phyloP scores from a whole-genome alignment of 2,329 filamentous ascomycete genomes.

The Mycosphaerella sp. region DNA sequence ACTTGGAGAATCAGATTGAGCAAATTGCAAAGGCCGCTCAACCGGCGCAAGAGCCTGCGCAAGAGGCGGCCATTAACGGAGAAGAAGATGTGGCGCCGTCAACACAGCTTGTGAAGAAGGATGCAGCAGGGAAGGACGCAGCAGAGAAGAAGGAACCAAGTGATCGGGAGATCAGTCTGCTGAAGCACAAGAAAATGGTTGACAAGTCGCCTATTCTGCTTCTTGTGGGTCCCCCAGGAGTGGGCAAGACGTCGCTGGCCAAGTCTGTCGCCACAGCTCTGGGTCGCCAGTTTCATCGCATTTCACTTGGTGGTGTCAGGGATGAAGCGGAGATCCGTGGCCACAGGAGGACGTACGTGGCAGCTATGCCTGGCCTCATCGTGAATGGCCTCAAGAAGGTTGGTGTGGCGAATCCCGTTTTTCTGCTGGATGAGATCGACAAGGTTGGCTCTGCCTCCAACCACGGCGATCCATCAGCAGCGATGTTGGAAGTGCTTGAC shows the following conservation, averaged over 20 bases:
- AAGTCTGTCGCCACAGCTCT: conserved; percentile 88
- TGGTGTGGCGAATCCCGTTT: conserved; percentile 89
- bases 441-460: conserved; percentile 88
- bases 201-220: conserved; percentile 96
- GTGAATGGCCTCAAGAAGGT: conserved; percentile 93
- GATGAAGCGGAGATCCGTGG: conserved; percentile 97
- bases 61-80: conserved; percentile 41
- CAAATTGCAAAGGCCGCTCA: conserved; percentile 43
- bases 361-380: conserved; percentile 95
- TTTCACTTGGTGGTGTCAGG: conserved; percentile 89
- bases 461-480: conserved; percentile 91
- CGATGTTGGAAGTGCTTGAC: conserved; percentile 96
- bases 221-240: conserved; percentile 85
- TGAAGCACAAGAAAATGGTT: conserved; percentile 75
- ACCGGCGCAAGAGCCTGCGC: conserved; percentile 35
- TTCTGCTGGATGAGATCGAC: conserved; percentile 95
- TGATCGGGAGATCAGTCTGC: conserved; percentile 60
- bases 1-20: conserved; percentile 70
- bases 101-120: conserved; percentile 31
- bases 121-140: conserved; percentile 19
- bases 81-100: conserved; percentile 50
- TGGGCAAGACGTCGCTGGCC: conserved; percentile 92
- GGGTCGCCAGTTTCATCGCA: conserved; percentile 91
- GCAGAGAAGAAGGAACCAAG: conserved; percentile 38
- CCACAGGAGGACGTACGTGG: conserved; percentile 91